phyloP scores from a whole-genome alignment of 2,329 filamentous ascomycete genomes.

The Hypoxylon sp. region DNA sequence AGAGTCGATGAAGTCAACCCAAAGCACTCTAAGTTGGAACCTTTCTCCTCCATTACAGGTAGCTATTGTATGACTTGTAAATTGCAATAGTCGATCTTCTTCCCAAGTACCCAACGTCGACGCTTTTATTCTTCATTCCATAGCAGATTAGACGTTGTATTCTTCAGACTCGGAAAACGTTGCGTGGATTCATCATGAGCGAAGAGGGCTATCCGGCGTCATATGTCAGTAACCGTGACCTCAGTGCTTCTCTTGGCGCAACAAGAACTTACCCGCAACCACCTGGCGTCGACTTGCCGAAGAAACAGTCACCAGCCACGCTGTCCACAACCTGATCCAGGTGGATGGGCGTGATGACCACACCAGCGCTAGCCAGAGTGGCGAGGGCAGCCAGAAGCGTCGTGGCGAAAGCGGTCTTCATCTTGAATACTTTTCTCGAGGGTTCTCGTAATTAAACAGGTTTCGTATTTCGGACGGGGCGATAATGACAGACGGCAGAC shows the following conservation, averaged over 20 bases:
- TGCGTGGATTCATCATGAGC: constrained; percentile 21
- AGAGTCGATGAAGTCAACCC: constrained; percentile 1
- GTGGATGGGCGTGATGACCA: constrained; percentile 67
- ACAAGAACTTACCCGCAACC: constrained; percentile 65
- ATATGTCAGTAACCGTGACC: neutral
- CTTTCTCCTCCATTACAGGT: constrained; percentile 2
- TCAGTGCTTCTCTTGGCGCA: neutral
- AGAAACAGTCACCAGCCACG: constrained; percentile 64
- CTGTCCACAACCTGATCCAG: constrained; percentile 64
- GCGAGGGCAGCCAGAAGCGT: constrained; percentile 59
- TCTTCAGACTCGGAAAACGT: neutral
- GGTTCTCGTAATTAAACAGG: constrained; percentile 3
- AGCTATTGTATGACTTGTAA: neutral
- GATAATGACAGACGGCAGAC: constrained; percentile 5
- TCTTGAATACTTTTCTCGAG: constrained; percentile 44
- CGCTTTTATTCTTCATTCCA: constrained; percentile 12
- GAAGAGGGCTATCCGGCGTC: constrained; percentile 16
- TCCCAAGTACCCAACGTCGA: constrained; percentile 20
- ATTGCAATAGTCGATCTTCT: constrained; percentile 1
- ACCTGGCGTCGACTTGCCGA: constrained; percentile 66
- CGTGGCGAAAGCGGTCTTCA: constrained; percentile 56
- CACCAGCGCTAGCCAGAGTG: constrained; percentile 62
- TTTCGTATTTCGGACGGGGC: neutral
- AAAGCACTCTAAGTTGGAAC: neutral
- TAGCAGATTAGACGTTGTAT: constrained; percentile 12